Conservation (phyloP, 768 basidiomycete species). For the Serendipita indica region DNA sequence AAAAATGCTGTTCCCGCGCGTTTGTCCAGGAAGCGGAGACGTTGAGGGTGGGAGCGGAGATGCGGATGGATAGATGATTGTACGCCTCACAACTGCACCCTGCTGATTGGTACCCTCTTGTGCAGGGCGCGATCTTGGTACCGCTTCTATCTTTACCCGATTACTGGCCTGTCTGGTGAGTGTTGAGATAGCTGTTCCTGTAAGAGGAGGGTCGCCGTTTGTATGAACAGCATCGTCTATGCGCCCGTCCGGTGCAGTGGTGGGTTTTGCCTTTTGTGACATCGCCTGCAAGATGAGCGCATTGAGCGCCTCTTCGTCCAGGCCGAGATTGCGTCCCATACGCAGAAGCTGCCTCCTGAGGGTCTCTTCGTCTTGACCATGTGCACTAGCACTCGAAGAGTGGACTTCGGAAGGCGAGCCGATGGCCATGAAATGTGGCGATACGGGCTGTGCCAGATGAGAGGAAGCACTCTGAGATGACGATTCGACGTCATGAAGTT, state of each 20-base stretch:
- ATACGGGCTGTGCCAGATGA: neutral
- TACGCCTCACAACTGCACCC: slow-evolving; percentile 47
- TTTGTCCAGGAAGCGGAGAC: slow-evolving; percentile 29
- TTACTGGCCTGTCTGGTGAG: neutral
- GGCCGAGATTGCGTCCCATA: neutral
- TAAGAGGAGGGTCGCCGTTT: neutral
- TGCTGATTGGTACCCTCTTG: slow-evolving; percentile 6
- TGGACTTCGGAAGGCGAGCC: neutral
- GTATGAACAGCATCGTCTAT: neutral
- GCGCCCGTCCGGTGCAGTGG: neutral
- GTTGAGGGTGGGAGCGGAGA: slow-evolving; percentile 32
- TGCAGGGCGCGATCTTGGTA: neutral
- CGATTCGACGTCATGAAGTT: neutral
- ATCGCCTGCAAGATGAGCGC: neutral
- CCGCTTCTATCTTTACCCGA: neutral
- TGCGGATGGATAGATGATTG: slow-evolving; percentile 66
- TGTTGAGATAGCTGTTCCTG: neutral
- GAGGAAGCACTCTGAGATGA: neutral
- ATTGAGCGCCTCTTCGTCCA: neutral
- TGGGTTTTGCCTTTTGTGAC: neutral
- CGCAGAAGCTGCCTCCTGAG: slow-evolving; percentile 1
- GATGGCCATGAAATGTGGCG: no score
- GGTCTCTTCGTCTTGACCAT: neutral
- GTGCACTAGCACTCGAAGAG: neutral
- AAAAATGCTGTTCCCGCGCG: slow-evolving; percentile 28